Percentiles rank a stretch among this genome's conserved stretches.
These are phyloP conservation scores for Lachnellula suecica DNA, from an alignment of 2,329 filamentous ascomycete genomes.

Conservation along the genomic window DNA sequence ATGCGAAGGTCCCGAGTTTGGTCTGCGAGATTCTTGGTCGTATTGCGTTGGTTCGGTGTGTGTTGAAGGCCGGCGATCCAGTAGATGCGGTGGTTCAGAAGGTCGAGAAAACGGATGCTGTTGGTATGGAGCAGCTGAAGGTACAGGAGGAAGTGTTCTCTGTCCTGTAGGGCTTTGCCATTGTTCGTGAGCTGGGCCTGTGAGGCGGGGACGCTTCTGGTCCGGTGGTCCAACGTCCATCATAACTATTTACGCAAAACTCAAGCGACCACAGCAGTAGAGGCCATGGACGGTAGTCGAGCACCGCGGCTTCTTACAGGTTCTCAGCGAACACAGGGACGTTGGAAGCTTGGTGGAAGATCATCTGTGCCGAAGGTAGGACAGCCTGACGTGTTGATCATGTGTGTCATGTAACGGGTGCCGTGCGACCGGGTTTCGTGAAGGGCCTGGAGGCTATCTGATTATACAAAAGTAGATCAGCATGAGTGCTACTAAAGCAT, in stretches of 20 bases:
- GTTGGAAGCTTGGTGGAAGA: constrained; percentile 24
- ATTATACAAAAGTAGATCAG: constrained; percentile 16
- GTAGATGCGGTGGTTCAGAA: constrained; percentile 39
- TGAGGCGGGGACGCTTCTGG: constrained; percentile 58
- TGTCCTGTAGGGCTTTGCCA: constrained; percentile 48
- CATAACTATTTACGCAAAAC: constrained; percentile 40
- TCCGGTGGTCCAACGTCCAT: constrained; percentile 62
- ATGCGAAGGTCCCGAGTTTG: constrained; percentile 28
- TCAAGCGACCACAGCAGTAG: constrained; percentile 31
- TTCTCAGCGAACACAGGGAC: constrained; percentile 27
- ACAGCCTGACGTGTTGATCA: constrained; percentile 30
- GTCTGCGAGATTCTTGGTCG: constrained; percentile 35
- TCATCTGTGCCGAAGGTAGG: constrained; percentile 29
- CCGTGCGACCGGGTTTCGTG: constrained; percentile 18
- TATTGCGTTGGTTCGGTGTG: constrained; percentile 48
- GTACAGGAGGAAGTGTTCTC: constrained; percentile 38
- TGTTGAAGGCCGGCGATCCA: constrained; percentile 56
- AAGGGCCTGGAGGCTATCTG: constrained; percentile 1
- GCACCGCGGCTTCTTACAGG: constrained; percentile 34
- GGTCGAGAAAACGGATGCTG: constrained; percentile 29
- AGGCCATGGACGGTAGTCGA: constrained; percentile 38
- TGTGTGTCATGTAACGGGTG: constrained; percentile 25
- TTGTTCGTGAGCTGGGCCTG: constrained; percentile 36
- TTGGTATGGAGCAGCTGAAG: constrained; percentile 26
- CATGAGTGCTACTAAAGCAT: constrained; percentile 8